Evolutionary conservation across 2,329 filamentous ascomycete species (phyloP), one percentile per base, ranked within the genome.

Genomic region (Ascochyta rabiei): DNA sequence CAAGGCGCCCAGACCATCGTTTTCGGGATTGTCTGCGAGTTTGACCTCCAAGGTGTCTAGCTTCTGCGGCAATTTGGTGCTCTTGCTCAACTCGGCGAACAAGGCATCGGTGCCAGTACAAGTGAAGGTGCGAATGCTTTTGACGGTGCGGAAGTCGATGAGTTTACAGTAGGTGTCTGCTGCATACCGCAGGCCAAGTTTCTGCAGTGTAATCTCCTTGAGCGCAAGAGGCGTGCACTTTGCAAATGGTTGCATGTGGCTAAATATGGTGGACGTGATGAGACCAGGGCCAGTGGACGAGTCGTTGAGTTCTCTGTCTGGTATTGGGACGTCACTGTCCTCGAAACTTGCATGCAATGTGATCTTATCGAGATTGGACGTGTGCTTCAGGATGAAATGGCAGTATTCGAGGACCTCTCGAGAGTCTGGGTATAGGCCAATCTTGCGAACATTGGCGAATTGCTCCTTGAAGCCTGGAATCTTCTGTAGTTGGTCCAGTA

Each of bases 381-480:
- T 75, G 47, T 77, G 75, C 58, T 76, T 73, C 18, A 81, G 58
- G 26, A 80, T 67, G 53, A 75, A 73, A 6, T 76, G 74, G 59
- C 77, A 79, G 41, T 75, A 72, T 34, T 79, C 71, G 50, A 82
- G 63, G 4, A 78, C 78, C 18, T 78, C 72, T 15, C 75, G 66
- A 16, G 73, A 77, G 52, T 81, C 79, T 1, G 79, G 79, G 49
- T 80, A 81, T 5, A 81, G 64, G 2, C 77, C 77, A 42, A 82
- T 68, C 55, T 78, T 80, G 24, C 69, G 67, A 10, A 75, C 74
- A 44, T 77, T 73, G 40, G 75, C 62, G 51, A 80, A 80, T 38
- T 77, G 63, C 10, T 69, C 67, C n/a, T 72, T 68, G 42, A 79
- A 73, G 31, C 73, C 66, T 6, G 70, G 66, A 21, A 76, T 70